Percentiles rank a stretch among this genome's conserved stretches.
Evolutionary conservation across 306 rosid species (phyloP).

Genomic region (Oxytropis ochrocephala): DNA sequence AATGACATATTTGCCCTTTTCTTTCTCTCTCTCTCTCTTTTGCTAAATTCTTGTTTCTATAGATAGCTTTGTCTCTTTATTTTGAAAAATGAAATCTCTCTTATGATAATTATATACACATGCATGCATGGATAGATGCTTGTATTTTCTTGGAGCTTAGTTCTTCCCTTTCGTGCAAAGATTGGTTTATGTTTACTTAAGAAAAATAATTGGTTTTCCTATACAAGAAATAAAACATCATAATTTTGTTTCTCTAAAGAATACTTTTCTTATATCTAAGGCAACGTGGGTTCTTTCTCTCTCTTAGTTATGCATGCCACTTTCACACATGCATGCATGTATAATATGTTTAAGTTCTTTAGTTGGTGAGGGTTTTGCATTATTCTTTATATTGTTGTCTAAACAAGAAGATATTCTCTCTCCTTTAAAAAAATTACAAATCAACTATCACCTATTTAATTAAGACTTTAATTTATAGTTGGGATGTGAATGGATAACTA

Average conservation of each 20-base stretch:
- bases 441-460: background rate
- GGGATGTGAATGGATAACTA: no score
- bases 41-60: background rate
- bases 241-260: background rate
- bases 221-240: slow-evolving; percentile 4
- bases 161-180: slow-evolving; percentile 26
- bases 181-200: background rate
- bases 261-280: slow-evolving; percentile 21
- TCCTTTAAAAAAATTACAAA: background rate
- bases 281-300: slow-evolving; percentile 10
- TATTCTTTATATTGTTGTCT: slow-evolving; percentile 8
- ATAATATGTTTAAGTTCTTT: slow-evolving; percentile 1
- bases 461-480: no score
- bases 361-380: slow-evolving; percentile 1
- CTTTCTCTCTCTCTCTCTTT: background rate
- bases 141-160: slow-evolving; percentile 19
- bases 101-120: slow-evolving; percentile 8
- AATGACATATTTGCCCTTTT: slow-evolving; percentile 6
- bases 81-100: background rate
- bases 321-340: background rate
- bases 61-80: background rate
- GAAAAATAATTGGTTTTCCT: background rate
- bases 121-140: no score
- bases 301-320: background rate
- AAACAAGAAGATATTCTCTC: background rate